Conservation (phyloP, 352 stramenopile species). For the Phytophthora sp. region DNA sequence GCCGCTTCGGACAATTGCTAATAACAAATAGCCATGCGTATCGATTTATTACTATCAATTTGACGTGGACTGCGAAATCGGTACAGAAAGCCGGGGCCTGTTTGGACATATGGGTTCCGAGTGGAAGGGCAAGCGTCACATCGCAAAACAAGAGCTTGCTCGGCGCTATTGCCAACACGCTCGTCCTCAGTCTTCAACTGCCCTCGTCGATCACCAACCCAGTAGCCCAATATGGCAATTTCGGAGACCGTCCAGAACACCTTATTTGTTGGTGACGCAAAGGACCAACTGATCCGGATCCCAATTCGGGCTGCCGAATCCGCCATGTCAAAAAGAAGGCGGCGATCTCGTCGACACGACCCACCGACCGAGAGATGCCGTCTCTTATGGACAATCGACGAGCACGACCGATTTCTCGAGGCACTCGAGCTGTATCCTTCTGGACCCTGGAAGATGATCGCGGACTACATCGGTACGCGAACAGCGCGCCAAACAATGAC, state of each 20-base stretch:
- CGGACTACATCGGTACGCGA: slow-evolving; percentile 48
- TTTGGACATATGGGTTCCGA: slow-evolving; percentile 3
- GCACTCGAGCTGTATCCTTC: slow-evolving; percentile 55
- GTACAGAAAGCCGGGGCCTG: no score
- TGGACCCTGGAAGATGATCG: slow-evolving; percentile 59
- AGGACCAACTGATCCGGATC: slow-evolving; percentile 31
- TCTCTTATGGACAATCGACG: slow-evolving; percentile 39
- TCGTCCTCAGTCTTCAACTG: slow-evolving; percentile 19
- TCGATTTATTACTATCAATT: no score
- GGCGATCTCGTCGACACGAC: slow-evolving; percentile 15
- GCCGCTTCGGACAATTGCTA: no score
- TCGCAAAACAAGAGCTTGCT: slow-evolving; percentile 11
- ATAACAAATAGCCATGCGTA: no score
- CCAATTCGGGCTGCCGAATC: slow-evolving; percentile 25
- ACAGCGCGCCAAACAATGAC: slow-evolving; percentile 73
- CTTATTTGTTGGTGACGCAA: slow-evolving; percentile 21
- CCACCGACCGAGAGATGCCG: slow-evolving; percentile 8
- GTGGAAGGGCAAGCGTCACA: slow-evolving; percentile 4
- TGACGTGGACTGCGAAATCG: no score
- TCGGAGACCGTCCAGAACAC: slow-evolving; percentile 28
- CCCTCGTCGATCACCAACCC: not conserved
- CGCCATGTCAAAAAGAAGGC: slow-evolving; percentile 7
- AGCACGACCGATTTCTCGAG: slow-evolving; percentile 60
- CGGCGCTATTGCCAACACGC: not conserved
- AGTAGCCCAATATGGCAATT: slow-evolving; percentile 21